Percentiles rank a stretch among this genome's conserved stretches.
Evolutionary conservation across 2,329 filamentous ascomycete species (phyloP).

Genomic region (Fusarium graminum): DNA sequence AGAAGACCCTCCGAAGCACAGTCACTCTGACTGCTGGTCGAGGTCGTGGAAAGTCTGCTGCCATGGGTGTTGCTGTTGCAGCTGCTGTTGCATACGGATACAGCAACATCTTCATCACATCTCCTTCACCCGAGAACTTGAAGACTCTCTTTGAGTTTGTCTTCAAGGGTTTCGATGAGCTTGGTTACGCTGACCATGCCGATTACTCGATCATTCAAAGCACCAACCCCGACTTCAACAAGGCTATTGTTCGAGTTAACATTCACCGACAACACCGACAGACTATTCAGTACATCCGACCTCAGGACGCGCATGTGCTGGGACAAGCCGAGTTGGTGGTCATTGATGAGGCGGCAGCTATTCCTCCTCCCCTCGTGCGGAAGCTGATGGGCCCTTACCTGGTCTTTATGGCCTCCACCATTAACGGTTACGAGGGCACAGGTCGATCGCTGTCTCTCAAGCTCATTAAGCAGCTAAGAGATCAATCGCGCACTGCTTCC

Average conservation of each 20-base stretch:
- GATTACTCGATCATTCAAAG: constrained; percentile 99
- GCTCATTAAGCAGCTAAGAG: constrained; percentile 94
- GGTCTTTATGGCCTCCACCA: constrained; percentile 99
- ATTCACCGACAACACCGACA: constrained; percentile 94
- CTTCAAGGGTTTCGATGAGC: constrained; percentile 96
- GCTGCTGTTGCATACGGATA: constrained; percentile 96
- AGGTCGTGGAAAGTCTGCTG: constrained; percentile 97
- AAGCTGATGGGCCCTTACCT: constrained; percentile 97
- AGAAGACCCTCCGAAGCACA: constrained; percentile 94
- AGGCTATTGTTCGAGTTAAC: constrained; percentile 97
- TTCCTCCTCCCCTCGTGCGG: constrained; percentile 89
- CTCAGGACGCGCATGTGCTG: constrained; percentile 93
- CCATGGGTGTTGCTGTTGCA: constrained; percentile 92
- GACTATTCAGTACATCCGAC: constrained; percentile 98
- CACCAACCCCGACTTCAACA: constrained; percentile 98
- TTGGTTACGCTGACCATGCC: constrained; percentile 93
- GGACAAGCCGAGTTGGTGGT: constrained; percentile 96
- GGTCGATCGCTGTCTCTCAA: constrained; percentile 95
- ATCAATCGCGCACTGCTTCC: constrained; percentile 81
- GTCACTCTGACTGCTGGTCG: constrained; percentile 93
- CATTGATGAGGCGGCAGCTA: constrained; percentile 97
- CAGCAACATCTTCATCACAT: constrained; percentile 99
- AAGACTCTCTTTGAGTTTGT: constrained; percentile 99
- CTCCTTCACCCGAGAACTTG: constrained; percentile 96
- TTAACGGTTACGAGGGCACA: constrained; percentile 98